Evolutionary conservation across 108 stramenopile genomes (phyloP), one percentile per base, ranked within the genome.

Genomic region (Asterionellopsis glacialis): DNA sequence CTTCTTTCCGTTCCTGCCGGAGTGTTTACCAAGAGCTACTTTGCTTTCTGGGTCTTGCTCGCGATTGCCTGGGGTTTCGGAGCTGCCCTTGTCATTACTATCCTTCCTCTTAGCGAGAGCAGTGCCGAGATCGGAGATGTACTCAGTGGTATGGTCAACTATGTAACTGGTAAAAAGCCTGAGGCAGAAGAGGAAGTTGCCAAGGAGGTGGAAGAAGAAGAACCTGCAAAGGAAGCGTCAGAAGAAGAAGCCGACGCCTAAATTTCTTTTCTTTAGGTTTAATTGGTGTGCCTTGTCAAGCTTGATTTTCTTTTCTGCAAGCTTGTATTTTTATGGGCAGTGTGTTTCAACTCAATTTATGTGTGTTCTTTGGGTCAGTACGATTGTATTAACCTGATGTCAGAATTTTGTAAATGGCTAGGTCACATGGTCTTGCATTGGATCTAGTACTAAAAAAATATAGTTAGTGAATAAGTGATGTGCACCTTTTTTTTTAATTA

Each of bases 21-120:
- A 15, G 82, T 85, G 0, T 96, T 94, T 66, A 74, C 84, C 47
- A 55, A 77, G 64, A 51, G 54, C 18, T 94, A 94, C 80, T 96
- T 94, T 64, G 71, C 85, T 45, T 94, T 96, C 74, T 96, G 95
- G 95, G 92, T 96, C 38, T 75, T 87, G 41, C 63, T 96, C 19
- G 76, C 89, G 53, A 83, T 93, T 54, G 71, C 79, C 25, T 96
- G 95, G 95, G 95, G 92, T 45, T 84, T 94, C 45, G 82, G 82
- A 43, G 81, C 93, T 24, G 81, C 90, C 38, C 58, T 89, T 44
- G 60, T 79, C 59, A 84, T 94, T 41, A 75, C 80, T 19, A 55
- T 87, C 58, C 73, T 94, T 50, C 95, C 95, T 22, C 69, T 96
- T 53, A 41, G 58, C 33, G 95, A 96, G 73, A 77, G 77, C 61